These are phyloP conservation scores for Arthrobotrys entomopaga DNA, from an alignment of 2,329 filamentous ascomycete genomes.

Conservation along the genomic window DNA sequence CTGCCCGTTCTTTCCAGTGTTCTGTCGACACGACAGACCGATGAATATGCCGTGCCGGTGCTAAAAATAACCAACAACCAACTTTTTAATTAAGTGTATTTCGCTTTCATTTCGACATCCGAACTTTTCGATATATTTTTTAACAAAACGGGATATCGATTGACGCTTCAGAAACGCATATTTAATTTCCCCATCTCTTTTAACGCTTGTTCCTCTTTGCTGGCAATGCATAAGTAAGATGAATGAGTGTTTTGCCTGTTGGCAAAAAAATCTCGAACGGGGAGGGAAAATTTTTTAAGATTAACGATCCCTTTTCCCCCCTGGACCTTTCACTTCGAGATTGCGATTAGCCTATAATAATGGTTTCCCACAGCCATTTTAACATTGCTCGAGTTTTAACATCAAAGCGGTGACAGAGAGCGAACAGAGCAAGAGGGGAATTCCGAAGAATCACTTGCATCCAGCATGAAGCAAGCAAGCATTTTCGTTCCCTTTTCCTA, in stretches of 20 bases:
- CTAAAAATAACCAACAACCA: conserved; percentile 47
- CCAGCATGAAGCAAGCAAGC: neutral
- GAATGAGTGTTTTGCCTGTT: conserved; percentile 20
- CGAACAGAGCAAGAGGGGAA: too few relatives aligned
- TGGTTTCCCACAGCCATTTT: conserved; percentile 1
- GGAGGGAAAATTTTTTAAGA: conserved; percentile 19
- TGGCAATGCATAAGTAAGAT: conserved; percentile 37
- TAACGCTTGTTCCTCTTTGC: conserved; percentile 20
- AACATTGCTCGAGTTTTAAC: too few relatives aligned
- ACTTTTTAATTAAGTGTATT: neutral
- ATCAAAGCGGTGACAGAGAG: conserved; percentile 6
- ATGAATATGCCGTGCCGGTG: conserved; percentile 5
- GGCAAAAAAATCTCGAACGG: conserved; percentile 33
- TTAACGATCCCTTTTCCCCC: conserved; percentile 41
- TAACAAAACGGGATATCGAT: conserved; percentile 41
- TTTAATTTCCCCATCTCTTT: conserved; percentile 29
- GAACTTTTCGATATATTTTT: conserved; percentile 46
- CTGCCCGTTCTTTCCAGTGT: conserved; percentile 6
- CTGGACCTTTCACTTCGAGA: conserved; percentile 2
- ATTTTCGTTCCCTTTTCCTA: conserved; percentile 18
- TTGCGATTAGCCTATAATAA: conserved; percentile 38
- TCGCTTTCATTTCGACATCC: conserved; percentile 28
- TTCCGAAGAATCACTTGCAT: conserved; percentile 1
- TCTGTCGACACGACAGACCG: conserved; percentile 19
- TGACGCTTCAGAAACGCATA: conserved; percentile 37